Conservation (phyloP, 2,329 filamentous ascomycete species). For the Neofusicoccum kwambonambiense region DNA sequence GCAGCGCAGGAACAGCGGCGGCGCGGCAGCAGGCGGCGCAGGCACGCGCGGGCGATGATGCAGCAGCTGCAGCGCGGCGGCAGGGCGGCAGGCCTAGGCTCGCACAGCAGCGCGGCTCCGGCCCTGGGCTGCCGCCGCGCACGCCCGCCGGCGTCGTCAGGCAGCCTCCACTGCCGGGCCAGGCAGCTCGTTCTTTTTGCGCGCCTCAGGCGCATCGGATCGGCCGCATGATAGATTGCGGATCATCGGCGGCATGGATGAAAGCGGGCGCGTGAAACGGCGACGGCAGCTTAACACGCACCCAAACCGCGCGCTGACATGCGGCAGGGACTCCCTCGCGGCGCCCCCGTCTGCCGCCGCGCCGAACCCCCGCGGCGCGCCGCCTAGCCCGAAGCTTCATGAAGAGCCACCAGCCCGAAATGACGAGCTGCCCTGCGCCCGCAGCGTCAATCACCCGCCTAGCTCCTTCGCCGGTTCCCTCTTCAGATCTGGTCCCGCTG, state of each 20-base stretch:
- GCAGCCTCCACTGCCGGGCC: not conserved
- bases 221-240: not conserved
- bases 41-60: too few relatives aligned
- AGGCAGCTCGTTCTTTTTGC: not conserved
- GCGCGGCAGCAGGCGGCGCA: too few relatives aligned
- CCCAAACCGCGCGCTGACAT: not conserved
- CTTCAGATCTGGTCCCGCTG: not conserved
- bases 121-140: too few relatives aligned
- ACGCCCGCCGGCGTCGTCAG: not conserved
- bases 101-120: too few relatives aligned
- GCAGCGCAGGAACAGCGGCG: not conserved
- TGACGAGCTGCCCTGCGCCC: not conserved
- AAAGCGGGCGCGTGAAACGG: conserved; percentile 17
- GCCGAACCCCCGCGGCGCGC: not conserved
- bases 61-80: too few relatives aligned
- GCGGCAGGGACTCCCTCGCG: not conserved
- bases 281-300: conserved; percentile 5
- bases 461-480: not conserved
- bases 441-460: not conserved
- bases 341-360: not conserved
- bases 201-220: conserved; percentile 9
- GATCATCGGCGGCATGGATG: conserved; percentile 10
- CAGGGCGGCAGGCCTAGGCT: too few relatives aligned
- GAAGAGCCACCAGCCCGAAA: not conserved
- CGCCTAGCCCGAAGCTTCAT: not conserved